Evolutionary conservation across 2,329 filamentous ascomycete species (phyloP), one percentile per base, ranked within the genome.

Genomic region (Colletotrichum salicis): DNA sequence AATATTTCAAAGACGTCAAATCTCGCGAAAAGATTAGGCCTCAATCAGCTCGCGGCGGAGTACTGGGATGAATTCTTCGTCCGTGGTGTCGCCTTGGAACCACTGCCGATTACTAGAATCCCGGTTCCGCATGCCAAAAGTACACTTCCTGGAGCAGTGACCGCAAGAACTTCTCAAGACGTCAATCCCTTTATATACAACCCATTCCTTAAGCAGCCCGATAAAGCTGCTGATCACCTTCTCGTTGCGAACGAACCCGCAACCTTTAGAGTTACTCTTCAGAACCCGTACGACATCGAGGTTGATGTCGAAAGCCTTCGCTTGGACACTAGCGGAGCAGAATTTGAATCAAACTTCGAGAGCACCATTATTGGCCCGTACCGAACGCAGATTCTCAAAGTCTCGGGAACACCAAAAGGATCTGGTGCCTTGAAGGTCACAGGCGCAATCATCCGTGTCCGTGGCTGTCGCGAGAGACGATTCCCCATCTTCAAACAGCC

Each of bases 11-110:
- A 96, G 73, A 97, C 95, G 0, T 90, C 95, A 35, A 89, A 87
- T 37, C 89, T 96, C n/a, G 92, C 93, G 1, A 89, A 89, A 72
- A 91, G 93, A 71, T 82, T 98, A 31, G 95, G 95, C 0, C 83
- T 95, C 33, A 84, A 88, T 5, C 83, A 92, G 67, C 82, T 96
- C 54, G 87, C 91, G 64, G 95, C 94, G 6, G 93, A 96, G 76
- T 99, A 98, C 79, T 99, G 96, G 96, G 96, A 99, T 80, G 94
- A 97, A 77, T 98, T 98, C 76, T 85, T 99, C 10, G 88, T 99
- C 58, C 91, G 96, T 61, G 91, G 91, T 74, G 85, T 97, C 76
- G 89, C 91, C 66, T 84, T 97, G 55, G 89, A 95, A 62, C 85
- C 92, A 29, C 81, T 90, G 48, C 84, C 90, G 11, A 82, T 85